Percentiles rank a stretch among this genome's conserved stretches.
phyloP scores from a whole-genome alignment of 805 yeast species.

The Spathaspora boniae region DNA sequence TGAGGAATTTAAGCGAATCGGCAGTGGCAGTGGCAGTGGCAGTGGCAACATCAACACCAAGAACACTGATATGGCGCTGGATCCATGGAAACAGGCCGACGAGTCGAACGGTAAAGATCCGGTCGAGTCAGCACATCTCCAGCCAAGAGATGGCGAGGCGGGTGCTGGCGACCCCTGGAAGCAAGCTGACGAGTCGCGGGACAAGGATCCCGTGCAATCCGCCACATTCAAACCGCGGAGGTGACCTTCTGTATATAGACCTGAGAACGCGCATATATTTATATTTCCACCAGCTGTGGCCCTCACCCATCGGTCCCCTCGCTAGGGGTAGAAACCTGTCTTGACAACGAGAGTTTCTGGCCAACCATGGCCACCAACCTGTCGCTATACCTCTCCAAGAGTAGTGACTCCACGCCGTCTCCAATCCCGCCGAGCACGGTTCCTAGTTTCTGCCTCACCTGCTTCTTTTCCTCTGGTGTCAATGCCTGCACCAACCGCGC shows the following conservation, averaged over 20 bases:
- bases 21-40: slow-evolving; percentile 1
- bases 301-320: slow-evolving; percentile 7
- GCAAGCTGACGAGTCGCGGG: slow-evolving; percentile 25
- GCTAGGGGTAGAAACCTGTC: slow-evolving; percentile 4
- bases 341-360: slow-evolving; percentile 17
- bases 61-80: too few species aligned
- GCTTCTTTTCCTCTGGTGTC: slow-evolving; percentile 3
- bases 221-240: slow-evolving; percentile 34
- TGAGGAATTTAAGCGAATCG: slow-evolving; percentile 9
- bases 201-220: slow-evolving; percentile 32
- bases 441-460: slow-evolving; percentile 2
- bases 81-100: background rate
- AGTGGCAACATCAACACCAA: too few species aligned
- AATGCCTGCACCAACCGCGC: background rate
- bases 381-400: slow-evolving; percentile 37
- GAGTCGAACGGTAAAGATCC: slow-evolving; percentile 3
- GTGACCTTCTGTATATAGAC: slow-evolving; percentile 4
- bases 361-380: slow-evolving; percentile 28
- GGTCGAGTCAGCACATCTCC: slow-evolving; percentile 1
- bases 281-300: too few species aligned
- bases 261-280: too few species aligned
- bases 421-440: background rate
- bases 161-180: slow-evolving; percentile 30
- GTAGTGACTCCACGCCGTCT: slow-evolving; percentile 1
- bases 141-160: background rate